Evolutionary conservation across 208 protist genomes (phyloP).

Genomic region (Acanthamoeba royreba): DNA sequence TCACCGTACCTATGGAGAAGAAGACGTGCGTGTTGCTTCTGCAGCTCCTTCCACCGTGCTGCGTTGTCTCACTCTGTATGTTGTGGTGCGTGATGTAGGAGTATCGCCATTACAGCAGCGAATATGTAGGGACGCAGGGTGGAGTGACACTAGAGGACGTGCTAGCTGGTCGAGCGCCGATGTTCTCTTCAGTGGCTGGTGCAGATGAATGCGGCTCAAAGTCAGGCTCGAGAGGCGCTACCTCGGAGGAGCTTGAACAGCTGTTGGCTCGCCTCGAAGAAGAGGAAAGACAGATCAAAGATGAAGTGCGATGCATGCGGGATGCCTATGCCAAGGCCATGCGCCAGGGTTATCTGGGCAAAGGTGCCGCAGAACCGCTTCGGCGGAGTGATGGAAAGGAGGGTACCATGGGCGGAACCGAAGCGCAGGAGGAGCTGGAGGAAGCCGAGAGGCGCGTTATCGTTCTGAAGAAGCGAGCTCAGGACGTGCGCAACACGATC

Average conservation of each 20-base stretch:
- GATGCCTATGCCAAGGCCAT: not conserved
- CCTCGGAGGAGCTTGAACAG: not conserved
- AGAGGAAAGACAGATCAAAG: not conserved
- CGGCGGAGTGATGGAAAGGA: no score
- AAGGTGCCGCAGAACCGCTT: not conserved
- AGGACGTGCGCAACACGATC: not conserved
- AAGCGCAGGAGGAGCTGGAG: not conserved
- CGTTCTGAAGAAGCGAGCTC: not conserved
- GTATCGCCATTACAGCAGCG: no score
- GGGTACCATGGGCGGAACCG: no score
- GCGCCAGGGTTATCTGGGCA: not conserved
- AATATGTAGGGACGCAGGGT: no score
- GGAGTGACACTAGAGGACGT: no score
- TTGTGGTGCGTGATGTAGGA: no score
- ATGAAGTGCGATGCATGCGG: not conserved
- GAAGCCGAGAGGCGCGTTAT: not conserved
- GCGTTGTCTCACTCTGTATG: no score
- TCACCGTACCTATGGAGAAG: no score
- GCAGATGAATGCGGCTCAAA: no score
- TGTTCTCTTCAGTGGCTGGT: no score
- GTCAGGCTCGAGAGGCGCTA: not conserved
- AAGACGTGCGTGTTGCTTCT: no score
- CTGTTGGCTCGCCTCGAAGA: not conserved
- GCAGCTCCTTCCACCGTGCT: not conserved
- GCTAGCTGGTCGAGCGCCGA: no score